These are phyloP conservation scores for Vitis riparia DNA, from an alignment of 164 flowering plant species.

Conservation along the genomic window DNA sequence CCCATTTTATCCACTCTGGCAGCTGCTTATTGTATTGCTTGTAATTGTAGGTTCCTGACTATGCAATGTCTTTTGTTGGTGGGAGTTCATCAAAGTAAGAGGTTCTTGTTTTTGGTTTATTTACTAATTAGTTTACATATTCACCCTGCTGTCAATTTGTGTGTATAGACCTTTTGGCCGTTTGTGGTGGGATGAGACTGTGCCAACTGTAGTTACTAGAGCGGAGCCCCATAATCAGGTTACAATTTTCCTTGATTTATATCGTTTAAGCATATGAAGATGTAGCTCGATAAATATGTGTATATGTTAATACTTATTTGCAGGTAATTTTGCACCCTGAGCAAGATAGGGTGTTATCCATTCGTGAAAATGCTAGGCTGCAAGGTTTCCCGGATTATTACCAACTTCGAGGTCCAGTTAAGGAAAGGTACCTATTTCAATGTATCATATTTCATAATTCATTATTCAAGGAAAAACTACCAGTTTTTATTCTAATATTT, in stretches of 20 bases:
- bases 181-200: constrained; percentile 87
- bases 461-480: too few species aligned
- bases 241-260: not conserved
- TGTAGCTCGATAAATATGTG: not conserved
- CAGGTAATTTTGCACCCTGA: constrained; percentile 66
- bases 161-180: constrained; percentile 74
- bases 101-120: not conserved
- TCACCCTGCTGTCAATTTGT: not conserved
- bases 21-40: not conserved
- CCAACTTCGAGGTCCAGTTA: constrained; percentile 56
- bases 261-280: not conserved
- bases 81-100: constrained; percentile 77
- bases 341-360: constrained; percentile 77
- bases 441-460: too few species aligned
- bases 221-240: constrained; percentile 97
- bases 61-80: constrained; percentile 60
- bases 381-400: constrained; percentile 86
- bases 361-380: constrained; percentile 83
- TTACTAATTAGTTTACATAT: not conserved
- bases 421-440: constrained; percentile 37
- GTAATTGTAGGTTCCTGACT: constrained; percentile 67
- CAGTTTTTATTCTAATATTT: too few species aligned
- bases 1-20: not conserved
- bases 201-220: constrained; percentile 82
- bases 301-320: not conserved